Base-by-base conservation (phyloP, 2,329 filamentous ascomycete species). In the Botrytis byssoidea region DNA sequence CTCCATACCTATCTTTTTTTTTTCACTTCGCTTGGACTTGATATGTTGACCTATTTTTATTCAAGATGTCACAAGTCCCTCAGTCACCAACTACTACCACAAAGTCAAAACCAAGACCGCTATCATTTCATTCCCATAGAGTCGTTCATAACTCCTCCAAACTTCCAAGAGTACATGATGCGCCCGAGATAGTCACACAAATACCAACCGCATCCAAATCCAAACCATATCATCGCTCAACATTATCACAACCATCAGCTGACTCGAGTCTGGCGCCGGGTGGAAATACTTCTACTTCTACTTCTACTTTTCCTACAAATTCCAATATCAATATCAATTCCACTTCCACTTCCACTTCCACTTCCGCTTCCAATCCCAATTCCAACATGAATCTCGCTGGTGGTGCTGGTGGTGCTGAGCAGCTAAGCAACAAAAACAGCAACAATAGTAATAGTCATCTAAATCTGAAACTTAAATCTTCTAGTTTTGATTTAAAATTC, bases 101-200 rank as follows among this genome's bases (percentile, higher is more conserved):
- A 68, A 68, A 68, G 55, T 55, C 66, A 22, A 68, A 55, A 68
- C 25, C 66, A 48, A 67, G 64, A 72, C 72, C 72, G 22, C 46
- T 69, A 22, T 74, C 74, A n/a, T 60, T 75, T 35, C 74, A 75
- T 70, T 48, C 42, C 18, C 74, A 75, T 46, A 61, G 74, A 51
- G 64, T 74, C 51, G 70, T 72, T 57, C 71, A 75, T 61, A 74
- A 74, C 48, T 57, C 69, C 20, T 74, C 71, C 1, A 76, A 75
- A 37, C 65, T 76, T 22, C 75, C 75, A 25, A 70, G 74, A 59
- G 72, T 74, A 44, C 73, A 74, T 61, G 60, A 71, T 60, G 64
- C 73, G 44, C 71, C 73, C 57, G 68, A 72, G 20, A 60, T 72
- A 72, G 18, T 46, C 68, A 60, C 71, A 60, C 71, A 72, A 51